phyloP scores from a whole-genome alignment of 371 early-diverging fungal genomes.

The Mucor irregularis region DNA sequence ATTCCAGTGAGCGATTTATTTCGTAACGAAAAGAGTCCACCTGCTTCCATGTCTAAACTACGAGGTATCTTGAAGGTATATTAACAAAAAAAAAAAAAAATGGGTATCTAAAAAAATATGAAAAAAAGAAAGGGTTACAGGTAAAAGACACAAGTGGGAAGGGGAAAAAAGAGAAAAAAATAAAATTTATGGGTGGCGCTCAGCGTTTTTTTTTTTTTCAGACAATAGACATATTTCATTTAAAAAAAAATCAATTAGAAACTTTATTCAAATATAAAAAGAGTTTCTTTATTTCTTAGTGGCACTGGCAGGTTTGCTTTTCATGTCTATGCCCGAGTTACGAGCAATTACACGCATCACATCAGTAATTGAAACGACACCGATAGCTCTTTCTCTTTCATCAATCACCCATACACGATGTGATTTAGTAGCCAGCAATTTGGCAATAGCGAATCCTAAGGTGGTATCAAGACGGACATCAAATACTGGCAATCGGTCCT shows the following conservation, averaged over 20 bases:
- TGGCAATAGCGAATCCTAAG: slow-evolving; percentile 69
- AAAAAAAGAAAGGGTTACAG: background rate
- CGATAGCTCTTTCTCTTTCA: slow-evolving; percentile 50
- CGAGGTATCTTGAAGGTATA: background rate
- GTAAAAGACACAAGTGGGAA: background rate
- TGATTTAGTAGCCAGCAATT: slow-evolving; percentile 78
- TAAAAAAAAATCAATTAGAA: background rate
- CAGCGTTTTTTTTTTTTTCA: no score
- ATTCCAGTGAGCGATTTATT: slow-evolving; percentile 20
- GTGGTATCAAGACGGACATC: slow-evolving; percentile 72
- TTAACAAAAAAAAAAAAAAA: no score
- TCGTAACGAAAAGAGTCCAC: slow-evolving; percentile 20
- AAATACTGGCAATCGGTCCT: slow-evolving; percentile 78
- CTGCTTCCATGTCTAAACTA: slow-evolving; percentile 6
- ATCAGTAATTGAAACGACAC: slow-evolving; percentile 79
- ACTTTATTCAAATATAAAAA: background rate
- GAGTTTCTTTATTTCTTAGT: background rate
- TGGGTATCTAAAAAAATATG: background rate
- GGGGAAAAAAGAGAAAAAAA: background rate
- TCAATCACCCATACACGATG: slow-evolving; percentile 85
- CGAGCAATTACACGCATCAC: slow-evolving; percentile 61
- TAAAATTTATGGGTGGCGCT: background rate
- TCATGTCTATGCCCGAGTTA: slow-evolving; percentile 9
- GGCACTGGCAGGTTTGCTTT: background rate
- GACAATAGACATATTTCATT: no score